phyloP scores from a whole-genome alignment of 2,329 filamentous ascomycete genomes.

The Pyrenochaeta sp. region DNA sequence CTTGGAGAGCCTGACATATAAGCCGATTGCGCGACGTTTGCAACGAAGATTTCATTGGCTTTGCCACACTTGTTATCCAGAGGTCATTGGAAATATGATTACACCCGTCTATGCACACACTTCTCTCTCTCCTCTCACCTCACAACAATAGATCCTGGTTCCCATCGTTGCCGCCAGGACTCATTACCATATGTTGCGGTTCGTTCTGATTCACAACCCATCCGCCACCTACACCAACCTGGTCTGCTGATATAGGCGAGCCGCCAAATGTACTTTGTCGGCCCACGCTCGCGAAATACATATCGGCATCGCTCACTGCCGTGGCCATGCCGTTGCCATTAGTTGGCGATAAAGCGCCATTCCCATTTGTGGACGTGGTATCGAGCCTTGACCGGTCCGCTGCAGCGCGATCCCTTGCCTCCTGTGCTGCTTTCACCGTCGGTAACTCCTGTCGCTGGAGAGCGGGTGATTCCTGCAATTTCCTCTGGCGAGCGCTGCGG shows the following conservation, averaged over 20 bases:
- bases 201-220: constrained; percentile 50
- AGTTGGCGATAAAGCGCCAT: constrained; percentile 26
- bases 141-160: constrained; percentile 43
- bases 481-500: constrained; percentile 81
- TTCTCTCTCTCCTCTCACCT: background rate
- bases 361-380: constrained; percentile 33
- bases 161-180: constrained; percentile 37
- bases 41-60: too few species aligned
- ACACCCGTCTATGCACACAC: background rate
- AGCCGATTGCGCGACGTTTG: too few species aligned
- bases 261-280: constrained; percentile 48
- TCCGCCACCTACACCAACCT: constrained; percentile 37
- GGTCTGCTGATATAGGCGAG: constrained; percentile 41
- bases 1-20: too few species aligned
- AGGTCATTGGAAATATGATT: background rate
- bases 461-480: constrained; percentile 82
- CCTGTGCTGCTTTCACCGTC: constrained; percentile 59
- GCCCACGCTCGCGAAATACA: constrained; percentile 77
- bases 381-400: constrained; percentile 42
- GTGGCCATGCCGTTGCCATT: constrained; percentile 65
- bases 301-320: constrained; percentile 84
- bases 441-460: constrained; percentile 77
- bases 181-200: constrained; percentile 41
- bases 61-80: too few species aligned
- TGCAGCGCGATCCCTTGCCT: constrained; percentile 42